Base-by-base conservation (phyloP, 2,329 filamentous ascomycete genomes). In the Aspergillus luchuensis region DNA sequence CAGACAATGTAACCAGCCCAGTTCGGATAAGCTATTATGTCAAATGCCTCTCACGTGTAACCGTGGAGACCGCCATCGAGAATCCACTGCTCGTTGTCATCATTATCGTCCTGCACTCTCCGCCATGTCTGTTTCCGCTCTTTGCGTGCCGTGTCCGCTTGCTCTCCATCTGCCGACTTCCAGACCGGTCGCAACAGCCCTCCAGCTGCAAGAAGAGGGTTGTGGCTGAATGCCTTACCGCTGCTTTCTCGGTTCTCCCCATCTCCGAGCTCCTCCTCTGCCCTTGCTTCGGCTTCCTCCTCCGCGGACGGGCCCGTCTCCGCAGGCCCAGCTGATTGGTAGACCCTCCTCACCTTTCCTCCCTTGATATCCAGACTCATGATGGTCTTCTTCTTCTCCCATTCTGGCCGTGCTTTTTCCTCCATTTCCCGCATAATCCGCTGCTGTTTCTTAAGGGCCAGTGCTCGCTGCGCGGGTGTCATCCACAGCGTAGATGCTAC, bases 361-460 rank as follows among this genome's bases (percentile, higher is more conserved):
- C 89, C 89, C 8, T 88, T 87, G 0, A 97, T 79, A 72, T 97
- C 92, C 62, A 97, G 90, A 71, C 90, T 94, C 66, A 96, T 85
- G 1, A 97, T 89, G 62, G 95, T 89, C 68, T 85, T 87, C 60
- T 91, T 85, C 83, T 94, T 96, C 79, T 97, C 93, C 76, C 92
- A 97, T 63, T 96, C 93, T 0, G 92, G 92, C 55, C 85, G 82
- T 4, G 90, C 88, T 67, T 90, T 90, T 88, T 92, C 96, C 70
- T 96, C 91, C 82, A 95, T 88, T 76, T 96, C 91, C 5, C 91
- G 82, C 67, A 96, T 77, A 3, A 93, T 80, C 73, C 90, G 91
- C 77, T 96, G 92, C 77, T 97, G 93, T 60, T 88, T 85, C 76
- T 94, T 96, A 59, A 97, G 79, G 73, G 95, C 91, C 65, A 88